phyloP scores from a whole-genome alignment of 371 early-diverging fungal genomes.

The Mortierella sp. region DNA sequence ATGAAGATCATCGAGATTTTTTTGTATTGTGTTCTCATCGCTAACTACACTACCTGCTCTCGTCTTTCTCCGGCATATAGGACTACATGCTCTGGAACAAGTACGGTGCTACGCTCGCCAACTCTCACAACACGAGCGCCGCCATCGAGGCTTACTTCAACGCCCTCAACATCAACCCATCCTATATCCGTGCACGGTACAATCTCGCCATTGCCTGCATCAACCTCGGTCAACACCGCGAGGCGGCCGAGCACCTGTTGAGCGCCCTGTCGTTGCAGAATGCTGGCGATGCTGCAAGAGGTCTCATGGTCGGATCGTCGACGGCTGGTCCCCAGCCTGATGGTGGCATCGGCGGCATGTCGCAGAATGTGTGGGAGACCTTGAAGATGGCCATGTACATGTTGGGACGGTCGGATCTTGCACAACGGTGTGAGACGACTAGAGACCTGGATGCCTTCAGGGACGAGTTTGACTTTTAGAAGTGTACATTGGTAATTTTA shows the following conservation, averaged over 20 bases:
- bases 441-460: conserved; percentile 84
- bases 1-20: background rate
- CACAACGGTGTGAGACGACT: conserved; percentile 73
- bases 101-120: conserved; percentile 96
- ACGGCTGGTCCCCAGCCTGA: conserved; percentile 52
- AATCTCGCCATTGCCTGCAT: conserved; percentile 95
- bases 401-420: conserved; percentile 83
- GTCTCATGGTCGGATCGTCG: conserved; percentile 48
- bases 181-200: conserved; percentile 95
- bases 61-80: conserved; percentile 33
- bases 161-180: conserved; percentile 94
- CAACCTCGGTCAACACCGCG: conserved; percentile 87
- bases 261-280: conserved; percentile 88
- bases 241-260: conserved; percentile 94
- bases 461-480: conserved; percentile 85
- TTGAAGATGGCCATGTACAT: conserved; percentile 84
- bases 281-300: conserved; percentile 62
- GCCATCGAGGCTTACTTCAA: conserved; percentile 95
- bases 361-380: conserved; percentile 89
- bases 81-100: conserved; percentile 98
- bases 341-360: conserved; percentile 68
- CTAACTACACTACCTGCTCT: background rate
- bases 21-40: background rate
- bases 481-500: background rate
- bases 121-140: conserved; percentile 76